phyloP scores from a whole-genome alignment of 106 monocot genomes.

The Platanthera zijinensis region DNA sequence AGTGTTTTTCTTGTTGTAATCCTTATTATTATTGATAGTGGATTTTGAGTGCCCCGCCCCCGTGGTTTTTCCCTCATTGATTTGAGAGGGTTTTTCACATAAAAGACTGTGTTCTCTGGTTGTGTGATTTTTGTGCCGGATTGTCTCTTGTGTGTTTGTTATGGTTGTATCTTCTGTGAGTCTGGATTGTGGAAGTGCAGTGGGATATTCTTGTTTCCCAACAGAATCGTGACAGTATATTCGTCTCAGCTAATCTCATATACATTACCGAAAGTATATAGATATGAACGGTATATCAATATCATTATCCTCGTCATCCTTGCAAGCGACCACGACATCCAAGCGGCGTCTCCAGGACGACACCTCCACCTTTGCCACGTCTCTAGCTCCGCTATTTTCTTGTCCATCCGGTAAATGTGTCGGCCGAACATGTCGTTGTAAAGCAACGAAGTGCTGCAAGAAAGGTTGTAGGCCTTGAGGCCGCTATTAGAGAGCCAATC shows the following conservation, averaged over 20 bases:
- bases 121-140: too few species aligned
- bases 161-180: too few species aligned
- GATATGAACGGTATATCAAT: constrained; percentile 23
- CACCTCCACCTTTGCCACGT: constrained; percentile 19
- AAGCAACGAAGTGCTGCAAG: constrained; percentile 18
- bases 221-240: too few species aligned
- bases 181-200: too few species aligned
- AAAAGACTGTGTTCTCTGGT: too few species aligned
- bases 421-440: constrained; percentile 8
- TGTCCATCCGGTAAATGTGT: constrained; percentile 12
- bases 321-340: constrained; percentile 23
- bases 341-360: constrained; percentile 10
- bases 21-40: too few species aligned
- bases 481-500: constrained; percentile 15
- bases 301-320: constrained; percentile 23
- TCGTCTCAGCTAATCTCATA: constrained; percentile 1
- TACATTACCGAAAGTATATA: constrained; percentile 13
- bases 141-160: too few species aligned
- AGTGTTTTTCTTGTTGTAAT: too few species aligned
- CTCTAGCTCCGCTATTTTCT: constrained; percentile 19
- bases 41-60: too few species aligned
- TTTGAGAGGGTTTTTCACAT: too few species aligned
- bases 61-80: too few species aligned
- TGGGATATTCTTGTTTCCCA: too few species aligned
- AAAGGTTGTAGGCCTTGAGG: constrained; percentile 17